Conservation (phyloP, 2,329 filamentous ascomycete species). For the Fusarium coffeatum region DNA sequence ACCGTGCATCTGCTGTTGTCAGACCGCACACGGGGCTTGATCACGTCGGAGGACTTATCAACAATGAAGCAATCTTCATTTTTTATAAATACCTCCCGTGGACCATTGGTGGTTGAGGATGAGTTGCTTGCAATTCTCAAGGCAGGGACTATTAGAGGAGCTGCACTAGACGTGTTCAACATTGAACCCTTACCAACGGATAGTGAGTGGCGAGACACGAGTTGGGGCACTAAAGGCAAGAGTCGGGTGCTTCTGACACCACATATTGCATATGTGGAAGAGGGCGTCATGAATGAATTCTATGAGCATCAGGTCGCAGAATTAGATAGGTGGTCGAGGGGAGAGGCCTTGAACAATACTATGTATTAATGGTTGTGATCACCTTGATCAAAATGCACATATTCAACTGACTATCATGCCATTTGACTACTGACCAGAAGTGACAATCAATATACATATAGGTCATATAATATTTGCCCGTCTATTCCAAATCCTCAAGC, state of each 20-base stretch:
- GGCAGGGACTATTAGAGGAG: not conserved
- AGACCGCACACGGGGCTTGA: not conserved
- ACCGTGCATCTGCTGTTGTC: not conserved
- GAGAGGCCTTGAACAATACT: not conserved
- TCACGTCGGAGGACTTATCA: not conserved
- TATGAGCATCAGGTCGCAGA: conserved; percentile 3
- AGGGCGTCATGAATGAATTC: not conserved
- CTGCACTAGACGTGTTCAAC: conserved; percentile 2
- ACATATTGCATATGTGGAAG: conserved; percentile 4
- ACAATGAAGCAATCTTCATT: conserved; percentile 2
- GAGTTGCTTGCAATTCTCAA: not conserved
- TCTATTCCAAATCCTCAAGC: too few relatives aligned
- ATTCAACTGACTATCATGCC: too few relatives aligned
- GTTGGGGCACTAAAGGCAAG: not conserved
- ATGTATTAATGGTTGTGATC: not conserved
- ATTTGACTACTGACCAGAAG: too few relatives aligned
- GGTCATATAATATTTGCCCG: too few relatives aligned
- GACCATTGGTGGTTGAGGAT: not conserved
- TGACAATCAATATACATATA: too few relatives aligned
- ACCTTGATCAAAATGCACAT: too few relatives aligned
- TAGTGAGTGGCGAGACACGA: conserved; percentile 1
- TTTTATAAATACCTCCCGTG: conserved; percentile 2
- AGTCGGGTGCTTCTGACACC: conserved; percentile 1
- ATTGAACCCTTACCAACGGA: not conserved
- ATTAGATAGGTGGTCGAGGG: not conserved